Evolutionary conservation across 768 basidiomycete species (phyloP).

Genomic region (Russula foetens): DNA sequence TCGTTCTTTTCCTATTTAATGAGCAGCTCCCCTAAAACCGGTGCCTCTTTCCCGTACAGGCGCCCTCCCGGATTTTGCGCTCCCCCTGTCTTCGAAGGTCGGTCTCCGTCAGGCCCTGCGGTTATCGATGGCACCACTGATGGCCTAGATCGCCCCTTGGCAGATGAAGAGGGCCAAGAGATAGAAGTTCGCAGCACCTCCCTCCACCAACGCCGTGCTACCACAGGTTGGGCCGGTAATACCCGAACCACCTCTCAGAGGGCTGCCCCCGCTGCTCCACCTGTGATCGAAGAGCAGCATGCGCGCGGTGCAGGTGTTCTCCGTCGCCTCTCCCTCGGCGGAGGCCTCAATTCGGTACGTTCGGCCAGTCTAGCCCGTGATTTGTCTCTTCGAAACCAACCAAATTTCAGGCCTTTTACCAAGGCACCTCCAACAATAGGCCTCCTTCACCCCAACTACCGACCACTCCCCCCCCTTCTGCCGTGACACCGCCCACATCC

Average conservation of each 20-base stretch:
- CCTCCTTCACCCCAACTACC: constrained; percentile 14
- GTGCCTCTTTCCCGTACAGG: constrained; percentile 9
- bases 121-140: background rate
- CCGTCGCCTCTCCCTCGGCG: constrained; percentile 65
- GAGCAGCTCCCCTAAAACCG: constrained; percentile 11
- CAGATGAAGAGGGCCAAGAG: constrained; percentile 18
- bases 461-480: constrained; percentile 14
- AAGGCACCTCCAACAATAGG: background rate
- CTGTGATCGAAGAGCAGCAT: constrained; percentile 34
- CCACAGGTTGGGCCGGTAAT: constrained; percentile 38
- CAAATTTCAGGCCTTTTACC: constrained; percentile 15
- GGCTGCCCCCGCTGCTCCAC: constrained; percentile 17
- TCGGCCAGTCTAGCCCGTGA: constrained; percentile 5
- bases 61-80: constrained; percentile 9
- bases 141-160: background rate
- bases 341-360: constrained; percentile 49
- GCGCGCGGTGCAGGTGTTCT: constrained; percentile 68
- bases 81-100: constrained; percentile 20
- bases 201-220: constrained; percentile 43
- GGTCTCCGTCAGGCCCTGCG: background rate
- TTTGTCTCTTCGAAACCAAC: constrained; percentile 4
- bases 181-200: background rate
- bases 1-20: constrained; percentile 19
- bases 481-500: background rate
- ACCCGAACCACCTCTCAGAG: constrained; percentile 43